phyloP scores from a whole-genome alignment of 352 stramenopile genomes.

The Phytophthora agathidicida region DNA sequence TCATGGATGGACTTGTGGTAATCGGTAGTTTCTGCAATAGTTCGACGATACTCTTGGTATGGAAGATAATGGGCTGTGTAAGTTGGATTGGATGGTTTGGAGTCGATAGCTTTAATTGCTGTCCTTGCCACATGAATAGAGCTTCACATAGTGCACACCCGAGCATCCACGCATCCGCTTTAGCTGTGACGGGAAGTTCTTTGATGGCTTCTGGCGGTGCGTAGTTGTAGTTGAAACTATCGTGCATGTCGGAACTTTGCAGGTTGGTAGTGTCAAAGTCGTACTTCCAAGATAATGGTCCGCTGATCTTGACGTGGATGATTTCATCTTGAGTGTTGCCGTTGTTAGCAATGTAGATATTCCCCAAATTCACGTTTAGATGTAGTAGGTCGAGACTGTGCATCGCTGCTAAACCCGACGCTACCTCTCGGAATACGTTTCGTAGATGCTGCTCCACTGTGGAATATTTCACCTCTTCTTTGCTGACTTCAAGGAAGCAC shows the following conservation, averaged over 20 bases:
- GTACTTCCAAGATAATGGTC: slow-evolving; percentile 49
- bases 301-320: slow-evolving; percentile 42
- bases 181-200: slow-evolving; percentile 36
- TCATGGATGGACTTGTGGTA: slow-evolving; percentile 40
- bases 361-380: slow-evolving; percentile 60
- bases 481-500: slow-evolving; percentile 4
- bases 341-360: slow-evolving; percentile 44
- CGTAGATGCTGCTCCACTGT: slow-evolving; percentile 41
- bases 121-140: slow-evolving; percentile 57
- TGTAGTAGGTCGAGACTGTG: slow-evolving; percentile 59
- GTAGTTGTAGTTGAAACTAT: slow-evolving; percentile 46
- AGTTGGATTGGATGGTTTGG: slow-evolving; percentile 3
- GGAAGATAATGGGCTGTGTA: slow-evolving; percentile 32
- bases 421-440: slow-evolving; percentile 50
- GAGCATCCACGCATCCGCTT: slow-evolving; percentile 73
- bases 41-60: slow-evolving; percentile 47
- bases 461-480: slow-evolving; percentile 16
- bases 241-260: slow-evolving; percentile 32
- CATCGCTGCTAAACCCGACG: slow-evolving; percentile 55
- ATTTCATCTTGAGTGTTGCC: background rate
- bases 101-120: slow-evolving; percentile 32
- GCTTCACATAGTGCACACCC: slow-evolving; percentile 61
- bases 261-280: slow-evolving; percentile 43
- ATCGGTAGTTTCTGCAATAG: slow-evolving; percentile 58
- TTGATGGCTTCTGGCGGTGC: slow-evolving; percentile 51